These are phyloP conservation scores for Ephemerocybe angulata DNA, from an alignment of 768 basidiomycete genomes.

Conservation along the genomic window DNA sequence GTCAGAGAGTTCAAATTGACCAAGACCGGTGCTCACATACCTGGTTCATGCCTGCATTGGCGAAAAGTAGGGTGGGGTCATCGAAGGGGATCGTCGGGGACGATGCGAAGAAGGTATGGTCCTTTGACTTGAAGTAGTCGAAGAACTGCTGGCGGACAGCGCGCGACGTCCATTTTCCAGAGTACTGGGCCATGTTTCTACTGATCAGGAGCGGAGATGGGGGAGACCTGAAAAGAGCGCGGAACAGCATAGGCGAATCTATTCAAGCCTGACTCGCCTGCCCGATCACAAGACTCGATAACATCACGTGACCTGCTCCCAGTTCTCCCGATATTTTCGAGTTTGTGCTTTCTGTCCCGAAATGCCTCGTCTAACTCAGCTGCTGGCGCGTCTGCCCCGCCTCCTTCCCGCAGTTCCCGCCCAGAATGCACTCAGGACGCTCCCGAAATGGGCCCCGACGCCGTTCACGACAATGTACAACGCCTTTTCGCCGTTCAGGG, in stretches of 20 bases:
- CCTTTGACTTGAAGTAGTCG: conserved; percentile 73
- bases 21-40: conserved; percentile 26
- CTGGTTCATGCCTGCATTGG: conserved; percentile 98
- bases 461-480: conserved; percentile 8
- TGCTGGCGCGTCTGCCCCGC: conserved; percentile 34
- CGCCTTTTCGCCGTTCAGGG: conserved; percentile 7
- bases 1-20: background rate
- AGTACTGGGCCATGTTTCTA: conserved; percentile 37
- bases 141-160: conserved; percentile 89
- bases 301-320: conserved; percentile 4
- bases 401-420: conserved; percentile 32
- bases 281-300: conserved; percentile 2
- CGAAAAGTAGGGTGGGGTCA: conserved; percentile 95
- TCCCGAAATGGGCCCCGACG: conserved; percentile 14
- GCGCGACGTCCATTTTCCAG: conserved; percentile 69
- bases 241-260: background rate
- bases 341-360: background rate
- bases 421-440: conserved; percentile 20
- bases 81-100: conserved; percentile 95
- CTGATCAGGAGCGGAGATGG: conserved; percentile 17
- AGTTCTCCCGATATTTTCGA: background rate
- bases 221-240: background rate
- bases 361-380: conserved; percentile 45
- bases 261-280: conserved; percentile 12
- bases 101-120: conserved; percentile 87